Evolutionary conservation across 2,329 filamentous ascomycete genomes (phyloP), one percentile per base, ranked within the genome.

Genomic region (Scedosporium dehoogii): DNA sequence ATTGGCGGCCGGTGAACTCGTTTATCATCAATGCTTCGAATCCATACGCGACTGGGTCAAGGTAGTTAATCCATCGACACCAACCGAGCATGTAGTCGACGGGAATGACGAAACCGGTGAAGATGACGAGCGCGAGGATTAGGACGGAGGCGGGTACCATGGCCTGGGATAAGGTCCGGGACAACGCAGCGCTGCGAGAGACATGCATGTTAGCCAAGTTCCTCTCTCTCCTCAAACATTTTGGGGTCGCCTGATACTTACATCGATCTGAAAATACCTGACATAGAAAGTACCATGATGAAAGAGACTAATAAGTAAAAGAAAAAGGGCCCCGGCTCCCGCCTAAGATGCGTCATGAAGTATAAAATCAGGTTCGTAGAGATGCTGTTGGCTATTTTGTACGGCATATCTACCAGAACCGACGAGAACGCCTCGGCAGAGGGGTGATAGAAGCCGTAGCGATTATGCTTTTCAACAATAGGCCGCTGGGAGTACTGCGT

Each of bases 371-470:
- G 60, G 71, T 96, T 96, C 79, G 96, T 96, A 3, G 84, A 75
- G 66, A 96, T 81, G 1, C 85, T 76, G 68, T 92, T 92, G 18
- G 74, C 46, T 6, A 96, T 74, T 73, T 94, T 96, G 74, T 91
- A 91, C 0, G 92, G 92, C 75, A 96, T 76, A 68, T 97, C 92
- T 65, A 85, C 88, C 33, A 96, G 75, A 88, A 96, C 94, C 9
- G 90, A 94, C 0, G 90, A 85, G 64, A 91, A 81, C n/a, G 91
- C 90, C 79, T 97, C 92, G 16, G 91, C 89, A 9, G 89, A 92
- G 0, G 92, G 91, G 70, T 96, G 92, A 69, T 96, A 96, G n/a
- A 96, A 81, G n/a, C 91, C 91, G 71, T 96, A 96, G 63, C 89
- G 85, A 62, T 82, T 77, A 68, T 97, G 92, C 72, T 96, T 96